Evolutionary conservation across 352 stramenopile genomes (phyloP).

Genomic region (Thalassiosira mediterranea): DNA sequence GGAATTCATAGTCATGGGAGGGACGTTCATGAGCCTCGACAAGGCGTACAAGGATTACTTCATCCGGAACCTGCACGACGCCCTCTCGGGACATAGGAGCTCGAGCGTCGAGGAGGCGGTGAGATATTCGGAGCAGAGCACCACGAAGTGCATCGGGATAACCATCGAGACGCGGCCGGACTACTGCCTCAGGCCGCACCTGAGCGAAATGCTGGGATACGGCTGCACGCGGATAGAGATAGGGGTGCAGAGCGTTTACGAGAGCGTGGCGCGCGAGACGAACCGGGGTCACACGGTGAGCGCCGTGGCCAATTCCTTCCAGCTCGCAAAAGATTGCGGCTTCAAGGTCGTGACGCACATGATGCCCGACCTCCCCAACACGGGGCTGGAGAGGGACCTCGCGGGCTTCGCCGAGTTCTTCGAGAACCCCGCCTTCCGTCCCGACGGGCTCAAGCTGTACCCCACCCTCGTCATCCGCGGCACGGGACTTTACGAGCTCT

Average conservation of each 20-base stretch:
- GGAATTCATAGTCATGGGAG: slow-evolving; percentile 98
- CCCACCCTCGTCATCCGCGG: slow-evolving; percentile 96
- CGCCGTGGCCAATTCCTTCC: slow-evolving; percentile 88
- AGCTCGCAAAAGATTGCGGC: slow-evolving; percentile 92
- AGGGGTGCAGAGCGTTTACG: slow-evolving; percentile 95
- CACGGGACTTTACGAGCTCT: slow-evolving; percentile 96
- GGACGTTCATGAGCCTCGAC: slow-evolving; percentile 95
- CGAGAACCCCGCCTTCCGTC: slow-evolving; percentile 93
- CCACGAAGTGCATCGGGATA: slow-evolving; percentile 88
- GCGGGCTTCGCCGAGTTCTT: slow-evolving; percentile 96
- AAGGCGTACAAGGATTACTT: slow-evolving; percentile 95
- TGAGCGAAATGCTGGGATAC: slow-evolving; percentile 96
- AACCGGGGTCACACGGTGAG: slow-evolving; percentile 94
- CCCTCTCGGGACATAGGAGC: slow-evolving; percentile 91
- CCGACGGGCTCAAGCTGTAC: slow-evolving; percentile 96
- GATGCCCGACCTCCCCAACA: slow-evolving; percentile 98
- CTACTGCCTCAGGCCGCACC: slow-evolving; percentile 95
- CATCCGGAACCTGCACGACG: slow-evolving; percentile 95
- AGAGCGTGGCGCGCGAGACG: slow-evolving; percentile 91
- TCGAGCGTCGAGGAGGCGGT: slow-evolving; percentile 91
- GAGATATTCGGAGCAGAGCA: slow-evolving; percentile 91
- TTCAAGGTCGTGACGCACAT: slow-evolving; percentile 98
- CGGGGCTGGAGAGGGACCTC: slow-evolving; percentile 94
- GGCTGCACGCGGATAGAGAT: slow-evolving; percentile 97
- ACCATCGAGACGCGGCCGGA: slow-evolving; percentile 97